A percentile compares a stretch with the other conserved stretches of the same genome.
Evolutionary conservation across 352 stramenopile genomes (phyloP).

Genomic region (Globisporangium parvum): DNA sequence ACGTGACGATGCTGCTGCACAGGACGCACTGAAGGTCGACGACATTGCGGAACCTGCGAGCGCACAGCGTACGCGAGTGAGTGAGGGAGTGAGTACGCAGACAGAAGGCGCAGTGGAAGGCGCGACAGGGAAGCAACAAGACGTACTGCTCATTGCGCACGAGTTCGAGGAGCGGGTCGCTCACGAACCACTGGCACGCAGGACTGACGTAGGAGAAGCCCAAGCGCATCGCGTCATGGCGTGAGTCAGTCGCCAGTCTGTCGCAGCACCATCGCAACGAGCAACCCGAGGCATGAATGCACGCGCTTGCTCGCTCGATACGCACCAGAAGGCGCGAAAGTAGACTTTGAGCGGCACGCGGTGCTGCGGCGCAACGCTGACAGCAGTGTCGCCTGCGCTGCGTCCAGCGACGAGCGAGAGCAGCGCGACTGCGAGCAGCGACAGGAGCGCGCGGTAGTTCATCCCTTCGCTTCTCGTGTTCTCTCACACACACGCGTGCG

Average conservation of each 20-base stretch:
- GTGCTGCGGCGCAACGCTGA: constrained; percentile 24
- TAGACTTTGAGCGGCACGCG: constrained; percentile 59
- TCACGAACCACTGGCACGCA: constrained; percentile 79
- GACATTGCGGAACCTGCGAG: constrained; percentile 62
- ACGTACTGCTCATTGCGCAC: constrained; percentile 55
- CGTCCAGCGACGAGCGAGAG: neutral
- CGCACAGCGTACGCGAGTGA: neutral
- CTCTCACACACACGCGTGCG: too few species aligned
- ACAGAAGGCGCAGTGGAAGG: neutral
- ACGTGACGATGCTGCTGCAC: too few species aligned
- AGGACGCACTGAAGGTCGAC: constrained; percentile 53
- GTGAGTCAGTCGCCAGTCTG: neutral
- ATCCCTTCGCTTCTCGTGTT: neutral
- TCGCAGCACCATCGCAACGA: neutral
- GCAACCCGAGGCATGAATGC: neutral
- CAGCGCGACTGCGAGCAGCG: constrained; percentile 1
- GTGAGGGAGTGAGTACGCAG: neutral
- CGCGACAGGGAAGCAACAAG: neutral
- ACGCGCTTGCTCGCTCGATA: too few species aligned
- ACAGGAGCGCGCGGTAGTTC: neutral
- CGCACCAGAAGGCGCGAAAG: constrained; percentile 75
- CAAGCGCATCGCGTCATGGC: neutral
- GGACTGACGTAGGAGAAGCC: constrained; percentile 26
- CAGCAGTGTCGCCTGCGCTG: neutral
- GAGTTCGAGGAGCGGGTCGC: constrained; percentile 63